Evolutionary conservation across 2,329 filamentous ascomycete genomes (phyloP).

Genomic region (Didymella glomerata): DNA sequence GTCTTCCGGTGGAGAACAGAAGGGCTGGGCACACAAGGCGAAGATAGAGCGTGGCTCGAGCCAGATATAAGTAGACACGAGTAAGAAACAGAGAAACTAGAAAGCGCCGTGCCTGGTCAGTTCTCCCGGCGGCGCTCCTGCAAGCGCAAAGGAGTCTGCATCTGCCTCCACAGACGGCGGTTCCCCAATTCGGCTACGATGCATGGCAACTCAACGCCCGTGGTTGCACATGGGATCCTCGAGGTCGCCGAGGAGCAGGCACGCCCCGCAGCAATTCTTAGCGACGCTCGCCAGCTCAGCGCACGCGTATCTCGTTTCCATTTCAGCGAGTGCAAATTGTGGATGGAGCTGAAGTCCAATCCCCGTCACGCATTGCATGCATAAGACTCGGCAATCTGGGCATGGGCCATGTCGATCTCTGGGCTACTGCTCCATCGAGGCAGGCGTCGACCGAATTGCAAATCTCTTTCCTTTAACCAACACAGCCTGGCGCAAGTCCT

Average conservation of each 20-base stretch:
- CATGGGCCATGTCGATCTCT: constrained; percentile 33
- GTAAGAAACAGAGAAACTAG: constrained; percentile 2
- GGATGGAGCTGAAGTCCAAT: constrained; percentile 17
- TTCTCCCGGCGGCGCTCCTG: constrained; percentile 3
- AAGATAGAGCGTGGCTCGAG: constrained; percentile 4
- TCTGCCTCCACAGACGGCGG: constrained; percentile 14
- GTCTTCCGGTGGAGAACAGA: constrained; percentile 2
- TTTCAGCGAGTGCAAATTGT: constrained; percentile 3
- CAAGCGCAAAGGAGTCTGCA: constrained; percentile 15
- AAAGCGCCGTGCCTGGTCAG: constrained; percentile 1
- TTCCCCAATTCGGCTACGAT: constrained; percentile 20
- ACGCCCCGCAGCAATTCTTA: constrained; percentile 15
- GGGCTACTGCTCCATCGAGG: constrained; percentile 16
- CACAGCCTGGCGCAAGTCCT: neutral
- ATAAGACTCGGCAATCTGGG: constrained; percentile 34
- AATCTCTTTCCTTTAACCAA: constrained; percentile 22
- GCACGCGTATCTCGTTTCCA: neutral
- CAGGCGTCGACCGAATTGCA: constrained; percentile 21
- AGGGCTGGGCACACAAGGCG: constrained; percentile 1
- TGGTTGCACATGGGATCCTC: constrained; percentile 33
- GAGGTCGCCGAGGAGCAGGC: constrained; percentile 28
- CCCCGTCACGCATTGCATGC: constrained; percentile 12
- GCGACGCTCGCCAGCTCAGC: constrained; percentile 7
- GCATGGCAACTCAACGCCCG: constrained; percentile 23
- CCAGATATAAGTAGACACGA: constrained; percentile 15